These are phyloP conservation scores for Acacia pycnantha DNA, from an alignment of 331 rosid genomes.

Conservation along the genomic window DNA sequence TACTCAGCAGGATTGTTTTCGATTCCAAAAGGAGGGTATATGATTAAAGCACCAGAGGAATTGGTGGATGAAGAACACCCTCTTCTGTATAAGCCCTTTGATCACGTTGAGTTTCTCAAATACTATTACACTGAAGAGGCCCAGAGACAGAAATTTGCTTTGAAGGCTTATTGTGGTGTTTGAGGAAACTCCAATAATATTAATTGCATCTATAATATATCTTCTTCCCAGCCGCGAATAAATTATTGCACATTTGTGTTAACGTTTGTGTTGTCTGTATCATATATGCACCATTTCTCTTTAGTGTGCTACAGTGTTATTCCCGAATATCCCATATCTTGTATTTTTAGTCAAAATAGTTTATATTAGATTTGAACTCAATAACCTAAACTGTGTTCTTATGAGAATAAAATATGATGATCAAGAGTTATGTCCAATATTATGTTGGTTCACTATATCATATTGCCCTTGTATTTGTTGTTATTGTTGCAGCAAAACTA, in stretches of 20 bases:
- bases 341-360: no score
- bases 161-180: conserved; percentile 66
- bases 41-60: conserved; percentile 63
- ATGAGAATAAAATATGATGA: no score
- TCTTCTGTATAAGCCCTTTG: conserved; percentile 65
- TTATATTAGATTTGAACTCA: no score
- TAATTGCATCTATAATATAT: background rate
- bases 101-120: conserved; percentile 63
- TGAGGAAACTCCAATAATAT: background rate
- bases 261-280: background rate
- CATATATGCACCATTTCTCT: background rate
- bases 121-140: conserved; percentile 59
- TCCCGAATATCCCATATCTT: no score
- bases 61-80: conserved; percentile 78
- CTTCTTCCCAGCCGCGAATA: background rate
- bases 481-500: conserved; percentile 38
- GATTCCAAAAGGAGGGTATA: conserved; percentile 50
- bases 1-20: conserved; percentile 71
- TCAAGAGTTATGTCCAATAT: no score
- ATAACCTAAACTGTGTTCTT: no score
- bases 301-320: background rate
- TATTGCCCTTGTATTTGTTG: no score
- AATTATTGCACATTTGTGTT: background rate
- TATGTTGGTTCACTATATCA: no score
- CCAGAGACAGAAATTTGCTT: conserved; percentile 51